Percentiles rank a stretch among this genome's conserved stretches.
Conservation (phyloP, 129 eudicot species). For the Mikania micrantha region DNA sequence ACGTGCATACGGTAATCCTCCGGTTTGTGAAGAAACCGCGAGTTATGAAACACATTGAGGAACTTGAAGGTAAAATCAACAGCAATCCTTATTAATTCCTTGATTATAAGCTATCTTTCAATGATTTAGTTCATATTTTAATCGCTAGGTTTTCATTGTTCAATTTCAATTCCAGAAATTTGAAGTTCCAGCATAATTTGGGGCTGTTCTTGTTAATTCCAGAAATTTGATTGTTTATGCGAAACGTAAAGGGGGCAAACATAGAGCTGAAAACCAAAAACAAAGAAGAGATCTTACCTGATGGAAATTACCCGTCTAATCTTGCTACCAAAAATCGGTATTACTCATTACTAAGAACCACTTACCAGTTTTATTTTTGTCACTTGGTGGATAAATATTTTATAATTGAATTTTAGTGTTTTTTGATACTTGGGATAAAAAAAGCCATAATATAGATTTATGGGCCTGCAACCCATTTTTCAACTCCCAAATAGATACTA, state of each 20-base stretch:
- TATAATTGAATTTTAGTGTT: not conserved
- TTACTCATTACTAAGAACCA: not conserved
- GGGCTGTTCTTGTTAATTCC: not conserved
- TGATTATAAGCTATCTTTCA: not conserved
- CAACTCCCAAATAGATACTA: not conserved
- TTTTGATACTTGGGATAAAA: not conserved
- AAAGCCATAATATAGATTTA: not conserved
- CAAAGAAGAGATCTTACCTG: constrained; percentile 53
- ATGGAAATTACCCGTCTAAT: constrained; percentile 53
- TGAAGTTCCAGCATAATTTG: constrained; percentile 12
- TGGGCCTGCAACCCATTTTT: not conserved
- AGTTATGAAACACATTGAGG: constrained; percentile 68
- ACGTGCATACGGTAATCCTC: too few relatives aligned
- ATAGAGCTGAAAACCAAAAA: constrained; percentile 65
- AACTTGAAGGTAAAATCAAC: constrained; percentile 64
- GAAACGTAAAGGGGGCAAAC: constrained; percentile 70
- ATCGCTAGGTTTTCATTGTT: not conserved
- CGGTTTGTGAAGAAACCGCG: too few relatives aligned
- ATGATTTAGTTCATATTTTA: not conserved
- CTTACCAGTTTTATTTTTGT: not conserved
- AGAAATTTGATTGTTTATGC: constrained; percentile 75
- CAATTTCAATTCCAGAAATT: not conserved
- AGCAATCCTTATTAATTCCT: not conserved
- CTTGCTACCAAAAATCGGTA: constrained; percentile 64
- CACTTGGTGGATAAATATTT: not conserved